Conservation (phyloP, 805 yeast genomes). For the Pichia ethanolica region DNA sequence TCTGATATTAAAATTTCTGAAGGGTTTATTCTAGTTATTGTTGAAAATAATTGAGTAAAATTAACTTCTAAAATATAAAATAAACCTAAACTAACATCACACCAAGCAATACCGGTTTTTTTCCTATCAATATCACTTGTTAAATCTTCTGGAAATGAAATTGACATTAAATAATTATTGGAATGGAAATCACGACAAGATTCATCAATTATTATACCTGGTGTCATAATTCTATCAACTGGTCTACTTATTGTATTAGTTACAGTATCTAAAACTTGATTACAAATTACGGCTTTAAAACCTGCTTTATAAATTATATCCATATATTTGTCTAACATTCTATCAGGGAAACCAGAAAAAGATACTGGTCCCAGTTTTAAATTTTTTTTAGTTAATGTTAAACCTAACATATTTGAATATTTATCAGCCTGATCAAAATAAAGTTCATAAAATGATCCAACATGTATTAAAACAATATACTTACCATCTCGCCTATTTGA, state of each 20-base stretch:
- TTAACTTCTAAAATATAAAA: constrained; percentile 61
- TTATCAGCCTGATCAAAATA: constrained; percentile 83
- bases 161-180: constrained; percentile 63
- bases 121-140: constrained; percentile 29
- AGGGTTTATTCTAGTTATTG: constrained; percentile 72
- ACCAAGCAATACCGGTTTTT: constrained; percentile 75
- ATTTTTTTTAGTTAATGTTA: constrained; percentile 57
- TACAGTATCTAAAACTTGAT: constrained; percentile 39
- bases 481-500: constrained; percentile 17
- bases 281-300: constrained; percentile 74
- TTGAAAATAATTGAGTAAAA: constrained; percentile 54
- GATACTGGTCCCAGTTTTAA: constrained; percentile 45
- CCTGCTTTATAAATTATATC: constrained; percentile 62
- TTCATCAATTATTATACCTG: constrained; percentile 90
- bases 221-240: constrained; percentile 75
- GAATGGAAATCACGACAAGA: constrained; percentile 65
- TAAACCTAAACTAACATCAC: constrained; percentile 80
- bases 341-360: constrained; percentile 88
- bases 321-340: constrained; percentile 64
- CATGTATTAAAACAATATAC: constrained; percentile 64
- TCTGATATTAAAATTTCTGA: constrained; percentile 64
- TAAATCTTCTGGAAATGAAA: constrained; percentile 50
- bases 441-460: constrained; percentile 81
- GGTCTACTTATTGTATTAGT: constrained; percentile 49
- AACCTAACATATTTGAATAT: constrained; percentile 61